Percentiles rank a stretch among this genome's conserved stretches.
Conservation (phyloP, 495 filamentous ascomycete species). For the Margaritispora aquatica region DNA sequence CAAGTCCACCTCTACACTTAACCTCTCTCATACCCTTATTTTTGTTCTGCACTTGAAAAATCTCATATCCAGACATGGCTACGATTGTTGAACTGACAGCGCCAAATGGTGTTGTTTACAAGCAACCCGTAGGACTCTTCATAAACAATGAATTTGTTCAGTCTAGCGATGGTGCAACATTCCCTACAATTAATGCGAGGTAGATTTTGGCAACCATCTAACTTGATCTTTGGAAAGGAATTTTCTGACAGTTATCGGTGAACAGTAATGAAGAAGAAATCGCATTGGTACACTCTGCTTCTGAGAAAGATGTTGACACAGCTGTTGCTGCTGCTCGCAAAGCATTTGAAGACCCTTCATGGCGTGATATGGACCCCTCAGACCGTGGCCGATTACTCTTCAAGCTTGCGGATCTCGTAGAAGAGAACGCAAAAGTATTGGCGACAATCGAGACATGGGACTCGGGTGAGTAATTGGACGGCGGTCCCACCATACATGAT, state of each 20-base stretch:
- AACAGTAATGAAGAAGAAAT: constrained; percentile 80
- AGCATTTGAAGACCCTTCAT: constrained; percentile 76
- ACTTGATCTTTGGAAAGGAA: not conserved
- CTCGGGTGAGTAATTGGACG: constrained; percentile 92
- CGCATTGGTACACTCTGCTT: constrained; percentile 76
- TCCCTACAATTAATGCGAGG: constrained; percentile 80
- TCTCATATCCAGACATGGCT: no score
- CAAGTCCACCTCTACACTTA: no score
- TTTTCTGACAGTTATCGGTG: no score
- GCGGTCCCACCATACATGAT: no score
- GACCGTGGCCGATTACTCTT: constrained; percentile 73
- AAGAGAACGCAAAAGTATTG: constrained; percentile 65
- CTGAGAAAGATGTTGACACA: constrained; percentile 71
- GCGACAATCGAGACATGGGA: constrained; percentile 96
- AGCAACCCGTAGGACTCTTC: constrained; percentile 79
- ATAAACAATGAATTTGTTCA: constrained; percentile 96
- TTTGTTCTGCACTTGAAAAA: no score
- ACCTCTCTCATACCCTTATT: no score
- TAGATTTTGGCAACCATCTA: constrained; percentile 29
- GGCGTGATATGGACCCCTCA: constrained; percentile 67
- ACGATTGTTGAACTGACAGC: constrained; percentile 81
- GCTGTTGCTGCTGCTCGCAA: constrained; percentile 81
- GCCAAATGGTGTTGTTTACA: constrained; percentile 82
- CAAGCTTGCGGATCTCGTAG: constrained; percentile 70
- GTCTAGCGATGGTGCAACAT: constrained; percentile 67